Percentiles rank a stretch among this genome's conserved stretches.
These are phyloP conservation scores for Colletotrichum sidae DNA, from an alignment of 2,329 filamentous ascomycete species.

Conservation along the genomic window DNA sequence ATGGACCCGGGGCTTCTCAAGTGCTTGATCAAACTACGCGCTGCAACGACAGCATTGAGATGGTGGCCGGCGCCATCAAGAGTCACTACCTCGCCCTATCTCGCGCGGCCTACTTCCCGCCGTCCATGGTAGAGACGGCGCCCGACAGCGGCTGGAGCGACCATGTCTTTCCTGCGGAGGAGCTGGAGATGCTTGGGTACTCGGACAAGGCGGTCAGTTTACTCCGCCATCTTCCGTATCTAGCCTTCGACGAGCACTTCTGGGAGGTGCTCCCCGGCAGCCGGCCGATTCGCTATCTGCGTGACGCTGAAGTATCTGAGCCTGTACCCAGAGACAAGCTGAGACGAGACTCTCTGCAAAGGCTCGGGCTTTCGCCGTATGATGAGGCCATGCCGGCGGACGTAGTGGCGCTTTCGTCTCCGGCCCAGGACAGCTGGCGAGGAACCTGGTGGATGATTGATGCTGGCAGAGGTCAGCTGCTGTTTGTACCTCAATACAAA, in stretches of 20 bases:
- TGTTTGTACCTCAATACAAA: too few relatives aligned
- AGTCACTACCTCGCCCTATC: conserved; percentile 14
- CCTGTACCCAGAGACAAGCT: background rate
- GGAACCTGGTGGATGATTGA: too few relatives aligned
- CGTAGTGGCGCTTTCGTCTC: too few relatives aligned
- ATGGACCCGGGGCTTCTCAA: too few relatives aligned
- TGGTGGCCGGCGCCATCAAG: conserved; percentile 6
- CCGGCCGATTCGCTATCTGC: conserved; percentile 17
- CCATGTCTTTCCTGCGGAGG: background rate
- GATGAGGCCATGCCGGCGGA: background rate
- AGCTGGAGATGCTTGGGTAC: background rate
- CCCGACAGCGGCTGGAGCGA: conserved; percentile 14
- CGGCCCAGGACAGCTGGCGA: too few relatives aligned
- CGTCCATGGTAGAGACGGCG: background rate
- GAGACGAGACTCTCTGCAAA: background rate
- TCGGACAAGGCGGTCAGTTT: conserved; percentile 18
- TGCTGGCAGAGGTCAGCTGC: too few relatives aligned
- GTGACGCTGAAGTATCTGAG: conserved; percentile 7
- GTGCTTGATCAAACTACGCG: background rate
- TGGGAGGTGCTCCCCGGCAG: conserved; percentile 18
- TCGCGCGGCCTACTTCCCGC: conserved; percentile 10
- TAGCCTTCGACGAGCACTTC: conserved; percentile 15
- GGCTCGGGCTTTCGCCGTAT: conserved; percentile 11
- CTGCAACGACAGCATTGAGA: conserved; percentile 9
- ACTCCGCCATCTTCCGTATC: conserved; percentile 23